phyloP scores from a whole-genome alignment of 176 grass and related monocot species.

The Lolium multiflorum region DNA sequence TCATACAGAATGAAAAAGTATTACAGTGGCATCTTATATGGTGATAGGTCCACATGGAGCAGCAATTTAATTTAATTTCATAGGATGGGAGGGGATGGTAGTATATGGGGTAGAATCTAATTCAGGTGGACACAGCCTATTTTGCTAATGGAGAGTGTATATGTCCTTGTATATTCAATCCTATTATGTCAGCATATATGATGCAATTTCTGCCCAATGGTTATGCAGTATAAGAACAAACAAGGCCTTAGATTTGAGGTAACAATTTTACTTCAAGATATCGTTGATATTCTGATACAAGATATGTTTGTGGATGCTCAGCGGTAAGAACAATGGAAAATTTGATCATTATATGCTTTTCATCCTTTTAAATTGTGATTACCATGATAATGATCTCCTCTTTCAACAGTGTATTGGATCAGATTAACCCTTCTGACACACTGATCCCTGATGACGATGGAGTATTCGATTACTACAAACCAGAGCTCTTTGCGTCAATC shows the following conservation, averaged over 20 bases:
- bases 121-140: background rate
- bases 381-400: slow-evolving; percentile 34
- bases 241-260: slow-evolving; percentile 67
- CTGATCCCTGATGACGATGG: slow-evolving; percentile 50
- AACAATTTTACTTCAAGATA: slow-evolving; percentile 92
- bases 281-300: slow-evolving; percentile 82
- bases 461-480: slow-evolving; percentile 56
- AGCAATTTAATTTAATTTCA: background rate
- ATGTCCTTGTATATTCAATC: slow-evolving; percentile 1
- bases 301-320: slow-evolving; percentile 84
- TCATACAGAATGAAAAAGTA: background rate
- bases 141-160: slow-evolving; percentile 15
- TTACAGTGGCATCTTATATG: background rate
- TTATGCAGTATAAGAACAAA: slow-evolving; percentile 70
- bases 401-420: slow-evolving; percentile 71
- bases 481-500: slow-evolving; percentile 83
- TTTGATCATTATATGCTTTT: slow-evolving; percentile 25
- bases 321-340: slow-evolving; percentile 57
- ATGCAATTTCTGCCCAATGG: slow-evolving; percentile 31
- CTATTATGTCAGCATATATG: slow-evolving; percentile 20
- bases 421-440: slow-evolving; percentile 63
- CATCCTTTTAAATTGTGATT: slow-evolving; percentile 17
- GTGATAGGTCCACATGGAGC: background rate
- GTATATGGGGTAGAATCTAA: background rate
- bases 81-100: background rate